Conservation (phyloP, 768 basidiomycete species). For the Naganishia kalamii region DNA sequence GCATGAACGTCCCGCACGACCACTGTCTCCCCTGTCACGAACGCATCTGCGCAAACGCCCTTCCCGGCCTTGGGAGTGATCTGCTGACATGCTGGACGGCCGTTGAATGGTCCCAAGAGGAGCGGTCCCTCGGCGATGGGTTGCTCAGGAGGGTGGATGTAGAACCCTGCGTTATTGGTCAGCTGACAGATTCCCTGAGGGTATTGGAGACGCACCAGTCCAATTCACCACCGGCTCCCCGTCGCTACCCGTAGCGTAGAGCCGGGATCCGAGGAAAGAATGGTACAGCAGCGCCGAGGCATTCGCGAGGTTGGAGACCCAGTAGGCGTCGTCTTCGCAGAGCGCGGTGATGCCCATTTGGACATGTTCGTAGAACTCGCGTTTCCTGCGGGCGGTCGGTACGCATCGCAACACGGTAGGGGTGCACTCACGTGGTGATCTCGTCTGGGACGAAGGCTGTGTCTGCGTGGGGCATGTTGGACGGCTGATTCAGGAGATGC, state of each 20-base stretch:
- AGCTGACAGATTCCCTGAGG: background rate
- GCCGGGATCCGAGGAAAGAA: slow-evolving; percentile 62
- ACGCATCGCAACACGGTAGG: background rate
- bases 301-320: slow-evolving; percentile 86
- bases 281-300: slow-evolving; percentile 73
- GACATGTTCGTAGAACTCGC: slow-evolving; percentile 75
- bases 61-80: slow-evolving; percentile 57
- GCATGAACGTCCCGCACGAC: slow-evolving; percentile 70
- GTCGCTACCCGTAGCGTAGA: slow-evolving; percentile 54
- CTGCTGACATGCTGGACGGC: slow-evolving; percentile 83
- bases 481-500: background rate
- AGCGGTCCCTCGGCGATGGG: slow-evolving; percentile 44
- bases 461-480: slow-evolving; percentile 78
- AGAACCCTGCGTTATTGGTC: slow-evolving; percentile 63
- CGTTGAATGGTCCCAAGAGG: slow-evolving; percentile 77
- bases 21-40: slow-evolving; percentile 54
- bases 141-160: slow-evolving; percentile 53
- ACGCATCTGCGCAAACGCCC: slow-evolving; percentile 85
- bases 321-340: slow-evolving; percentile 63
- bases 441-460: slow-evolving; percentile 63
- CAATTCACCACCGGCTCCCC: slow-evolving; percentile 73
- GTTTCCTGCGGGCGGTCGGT: slow-evolving; percentile 51
- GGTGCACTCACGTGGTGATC: slow-evolving; percentile 51
- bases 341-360: slow-evolving; percentile 58
- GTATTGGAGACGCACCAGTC: slow-evolving; percentile 62